Base-by-base conservation (phyloP, 1,284 basidiomycete species). In the Golubevia pallescens region DNA sequence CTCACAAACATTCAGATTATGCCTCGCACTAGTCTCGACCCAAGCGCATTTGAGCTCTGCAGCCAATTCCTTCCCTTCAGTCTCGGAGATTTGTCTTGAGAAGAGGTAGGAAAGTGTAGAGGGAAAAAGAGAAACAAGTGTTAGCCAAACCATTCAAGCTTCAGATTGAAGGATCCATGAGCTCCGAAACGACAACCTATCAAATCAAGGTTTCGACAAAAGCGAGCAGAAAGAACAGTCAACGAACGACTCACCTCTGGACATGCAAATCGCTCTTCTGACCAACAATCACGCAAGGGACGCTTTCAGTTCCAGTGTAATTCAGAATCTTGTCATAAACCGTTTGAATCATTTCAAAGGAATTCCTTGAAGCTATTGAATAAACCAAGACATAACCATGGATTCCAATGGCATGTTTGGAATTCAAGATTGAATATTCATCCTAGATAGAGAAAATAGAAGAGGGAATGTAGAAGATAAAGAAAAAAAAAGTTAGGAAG, bases 291-390 rank as follows among this genome's bases (percentile, higher is more conserved):
- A 99, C 94, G 86, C 95, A 95, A 13, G 97, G 95, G 55, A 98
- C 92, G 73, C 91, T 90, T 68, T 92, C 91, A 62, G 94, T 89
- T 59, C 95, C 96, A 62, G 93, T 94, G 85, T 94, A 97, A 87
- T 95, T 92, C 80, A 95, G 88, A 79, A 99, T 97, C 90, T 99
- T 99, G 89, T 99, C 95, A 85, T 97, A 92, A 52, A 99, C 91
- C 78, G 94, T 93, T 86, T 93, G 91, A 73, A 97, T 90, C 93
- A 98, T 97, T 76, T 99, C 93, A 87, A 98, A 99, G 24, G 93
- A 95, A 80, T 92, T 91, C 71, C 92, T 89, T 32, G 93, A 95
- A 7, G 93, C 91, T 86, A 99, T 94, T 7, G 93, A 94, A 88
- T 98, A 99, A 54, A 99, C 96, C 70, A 94, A 90, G 73, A 94